Percentiles rank a stretch among this genome's conserved stretches.
Conservation (phyloP, 805 yeast species). For the Metschnikowia orientalis region DNA sequence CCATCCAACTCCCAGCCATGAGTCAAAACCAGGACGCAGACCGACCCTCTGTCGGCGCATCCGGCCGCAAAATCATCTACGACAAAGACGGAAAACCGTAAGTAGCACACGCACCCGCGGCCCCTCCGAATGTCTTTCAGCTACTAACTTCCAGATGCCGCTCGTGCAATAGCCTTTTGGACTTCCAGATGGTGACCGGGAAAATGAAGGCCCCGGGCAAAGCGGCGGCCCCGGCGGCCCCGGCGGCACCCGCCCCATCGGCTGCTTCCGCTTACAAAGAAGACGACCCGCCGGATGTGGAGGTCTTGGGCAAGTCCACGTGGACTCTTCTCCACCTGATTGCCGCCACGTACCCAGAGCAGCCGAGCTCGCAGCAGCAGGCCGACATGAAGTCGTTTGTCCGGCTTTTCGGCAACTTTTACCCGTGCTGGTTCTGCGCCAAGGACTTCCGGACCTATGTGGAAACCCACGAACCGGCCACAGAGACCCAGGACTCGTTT, state of each 20-base stretch:
- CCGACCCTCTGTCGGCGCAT: constrained; percentile 47
- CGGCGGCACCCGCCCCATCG: constrained; percentile 6
- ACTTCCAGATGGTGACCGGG: constrained; percentile 62
- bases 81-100: constrained; percentile 94
- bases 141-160: constrained; percentile 55
- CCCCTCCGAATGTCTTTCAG: neutral
- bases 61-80: constrained; percentile 66
- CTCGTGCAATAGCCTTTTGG: constrained; percentile 76
- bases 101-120: constrained; percentile 27
- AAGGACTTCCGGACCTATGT: constrained; percentile 71
- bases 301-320: constrained; percentile 71
- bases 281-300: constrained; percentile 85
- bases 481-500: constrained; percentile 66
- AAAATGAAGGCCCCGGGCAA: constrained; percentile 4
- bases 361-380: constrained; percentile 60
- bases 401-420: constrained; percentile 65
- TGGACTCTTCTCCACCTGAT: constrained; percentile 91
- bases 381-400: constrained; percentile 68
- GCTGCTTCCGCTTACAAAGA: constrained; percentile 24
- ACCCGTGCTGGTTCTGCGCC: constrained; percentile 95
- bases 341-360: constrained; percentile 83
- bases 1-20: neutral
- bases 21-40: constrained; percentile 1
- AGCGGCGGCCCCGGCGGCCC: constrained; percentile 6
- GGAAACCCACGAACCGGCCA: constrained; percentile 48